These are phyloP conservation scores for Corchorus capsularis DNA, from an alignment of 345 rosid species.

Conservation along the genomic window DNA sequence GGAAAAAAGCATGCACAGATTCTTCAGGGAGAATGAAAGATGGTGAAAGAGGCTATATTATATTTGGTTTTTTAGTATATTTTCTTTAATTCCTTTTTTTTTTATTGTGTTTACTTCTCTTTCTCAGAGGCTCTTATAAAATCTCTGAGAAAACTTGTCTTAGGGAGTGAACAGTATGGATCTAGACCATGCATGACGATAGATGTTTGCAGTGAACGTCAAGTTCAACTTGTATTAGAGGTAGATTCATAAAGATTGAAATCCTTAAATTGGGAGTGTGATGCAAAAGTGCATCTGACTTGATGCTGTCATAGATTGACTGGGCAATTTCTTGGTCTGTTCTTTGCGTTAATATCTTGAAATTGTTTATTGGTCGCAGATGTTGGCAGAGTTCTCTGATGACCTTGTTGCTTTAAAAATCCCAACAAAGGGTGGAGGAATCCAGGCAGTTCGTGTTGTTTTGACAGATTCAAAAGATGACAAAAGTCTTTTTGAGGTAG, in stretches of 20 bases:
- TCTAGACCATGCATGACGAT: constrained; percentile 77
- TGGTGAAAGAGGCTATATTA: not conserved
- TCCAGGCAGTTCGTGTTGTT: constrained; percentile 69
- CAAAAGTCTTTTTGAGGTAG: constrained; percentile 65
- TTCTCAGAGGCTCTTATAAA: constrained; percentile 50
- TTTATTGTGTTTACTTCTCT: constrained; percentile 25
- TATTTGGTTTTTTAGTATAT: constrained; percentile 7
- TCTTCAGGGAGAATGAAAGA: constrained; percentile 12
- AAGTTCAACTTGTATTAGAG: constrained; percentile 69
- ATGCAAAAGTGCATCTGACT: not conserved
- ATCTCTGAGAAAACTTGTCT: constrained; percentile 59
- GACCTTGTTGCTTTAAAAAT: constrained; percentile 70
- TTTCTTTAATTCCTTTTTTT: constrained; percentile 14
- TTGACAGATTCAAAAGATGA: constrained; percentile 76
- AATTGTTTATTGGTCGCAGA: constrained; percentile 40
- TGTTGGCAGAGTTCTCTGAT: constrained; percentile 60
- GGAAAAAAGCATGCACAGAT: constrained; percentile 20
- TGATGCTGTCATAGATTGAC: constrained; percentile 7
- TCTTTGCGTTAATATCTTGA: constrained; percentile 14
- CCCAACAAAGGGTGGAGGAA: constrained; percentile 73
- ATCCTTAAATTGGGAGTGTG: not conserved
- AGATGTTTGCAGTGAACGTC: constrained; percentile 87
- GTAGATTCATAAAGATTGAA: constrained; percentile 39
- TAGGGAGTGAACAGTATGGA: constrained; percentile 55
- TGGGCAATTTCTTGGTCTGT: not conserved